Evolutionary conservation across 2,329 filamentous ascomycete species (phyloP), one percentile per base, ranked within the genome.

Genomic region (Colletotrichum melonis): DNA sequence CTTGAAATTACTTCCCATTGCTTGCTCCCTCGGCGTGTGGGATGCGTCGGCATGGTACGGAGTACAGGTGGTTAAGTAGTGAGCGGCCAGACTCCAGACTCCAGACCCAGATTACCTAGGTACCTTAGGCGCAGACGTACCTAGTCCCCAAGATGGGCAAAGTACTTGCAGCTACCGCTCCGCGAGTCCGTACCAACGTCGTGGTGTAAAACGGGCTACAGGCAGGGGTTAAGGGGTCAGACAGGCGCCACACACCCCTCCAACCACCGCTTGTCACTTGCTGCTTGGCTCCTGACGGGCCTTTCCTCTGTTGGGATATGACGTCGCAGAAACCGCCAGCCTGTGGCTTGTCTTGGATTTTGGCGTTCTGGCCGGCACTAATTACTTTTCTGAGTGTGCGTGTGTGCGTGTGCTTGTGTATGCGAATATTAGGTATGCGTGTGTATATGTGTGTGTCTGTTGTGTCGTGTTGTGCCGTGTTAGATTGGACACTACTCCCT

Each of bases 201-300:
- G 12, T 35, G 11, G 60, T 63, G 22, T 63, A 35, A 22, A 49
- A 54, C 62, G n/a, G 46, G 63, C 52, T 35, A 30, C 22, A 49
- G 42, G 64, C 70, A 62, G 64, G 70, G 70, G 58, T 64, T 63
- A 28, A 38, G 38, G 57, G 65, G 63, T n/a, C n/a, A 64, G 69
- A 69, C 66, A 69, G 49, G 19, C 69, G 70, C 70, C 66, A 60
- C 70, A 64, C 54, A 42, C 66, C 59, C 65, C 58, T 72, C 65
- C 38, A 22, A 42, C 58, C 66, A 69, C 66, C 46, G 54, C 42
- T 49, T 59, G 69, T 72, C 69, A 63, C 64, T 72, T 26, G 14
- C 56, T 30, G 16, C 30, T 30, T 59, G 70, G 52, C 16, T 56
- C 66, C 59, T 28, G 56, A 22, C 56, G 22, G 59, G n/a, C 59